Base-by-base conservation (phyloP, 2,329 filamentous ascomycete species). In the Alternaria conjuncta region DNA sequence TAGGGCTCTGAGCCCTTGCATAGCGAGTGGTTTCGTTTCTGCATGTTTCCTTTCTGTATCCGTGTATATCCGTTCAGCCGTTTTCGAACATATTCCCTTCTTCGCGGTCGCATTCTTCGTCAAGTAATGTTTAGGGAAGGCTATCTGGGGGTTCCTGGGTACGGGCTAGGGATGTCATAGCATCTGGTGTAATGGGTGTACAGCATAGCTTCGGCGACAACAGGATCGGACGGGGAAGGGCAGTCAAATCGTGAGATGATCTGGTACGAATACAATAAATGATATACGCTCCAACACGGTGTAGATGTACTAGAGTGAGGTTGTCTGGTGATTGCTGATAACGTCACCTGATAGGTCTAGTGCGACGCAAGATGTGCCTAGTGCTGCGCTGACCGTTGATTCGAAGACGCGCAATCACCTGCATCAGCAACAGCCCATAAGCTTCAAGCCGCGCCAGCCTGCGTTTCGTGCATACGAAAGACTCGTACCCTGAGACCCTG, bases 21-120 rank as follows among this genome's bases (percentile, higher is more conserved):
- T 80, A 79, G 78, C 77, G 78, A 75, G 69, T 76, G 66, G 67
- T 72, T 72, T 72, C 70, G 56, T 71, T 72, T 68, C 77, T 70
- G 76, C 75, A 78, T 77, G 65, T 71, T 67, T 63, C 57, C 61
- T 61, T 67, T 60, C 62, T 74, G 72, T 77, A 75, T 67, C 63
- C 57, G 46, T 75, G 71, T 67, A 69, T 74, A 71, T 69, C 66
- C 65, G 63, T 71, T 69, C 64, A 61, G 63, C 62, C 58, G 53
- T 69, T 63, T 71, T 46, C 60, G 66, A 57, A 61, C 66, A 66
- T 72, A 66, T 65, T 71, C 70, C 68, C 57, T 68, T 70, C 71
- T 64, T 72, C 68, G 62, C 58, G 66, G 65, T 49, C 47, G 64
- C 65, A 72, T 71, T 65, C 69, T 67, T 69, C 64, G 63, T 69